Evolutionary conservation across 306 rosid genomes (phyloP).

Genomic region (Echinosophora koreensis): DNA sequence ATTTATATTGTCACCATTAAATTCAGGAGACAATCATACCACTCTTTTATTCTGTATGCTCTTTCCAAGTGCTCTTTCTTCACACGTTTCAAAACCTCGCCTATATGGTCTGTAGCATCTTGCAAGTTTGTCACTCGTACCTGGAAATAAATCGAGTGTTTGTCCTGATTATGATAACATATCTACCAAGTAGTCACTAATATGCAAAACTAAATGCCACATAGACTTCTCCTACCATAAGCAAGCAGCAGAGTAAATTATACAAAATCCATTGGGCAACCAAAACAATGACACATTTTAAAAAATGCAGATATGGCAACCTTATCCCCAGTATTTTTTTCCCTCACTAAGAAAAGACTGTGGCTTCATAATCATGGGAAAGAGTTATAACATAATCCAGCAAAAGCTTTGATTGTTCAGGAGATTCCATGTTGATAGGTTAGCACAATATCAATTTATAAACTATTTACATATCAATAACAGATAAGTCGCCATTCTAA

Average conservation of each 20-base stretch:
- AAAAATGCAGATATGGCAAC: background rate
- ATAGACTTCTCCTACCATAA: background rate
- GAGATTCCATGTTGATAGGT: background rate
- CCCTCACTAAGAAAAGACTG: background rate
- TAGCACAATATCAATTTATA: background rate
- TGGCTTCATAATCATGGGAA: background rate
- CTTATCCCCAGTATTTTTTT: no score
- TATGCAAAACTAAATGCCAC: slow-evolving; percentile 28
- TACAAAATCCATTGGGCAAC: slow-evolving; percentile 1
- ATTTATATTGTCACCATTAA: slow-evolving; percentile 7
- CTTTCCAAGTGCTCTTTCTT: slow-evolving; percentile 84
- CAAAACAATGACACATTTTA: background rate
- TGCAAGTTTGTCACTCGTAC: slow-evolving; percentile 94
- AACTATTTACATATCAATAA: slow-evolving; percentile 11
- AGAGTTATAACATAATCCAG: background rate
- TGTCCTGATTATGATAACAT: background rate
- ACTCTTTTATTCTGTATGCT: slow-evolving; percentile 82
- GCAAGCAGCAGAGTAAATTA: slow-evolving; percentile 14
- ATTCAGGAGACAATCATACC: slow-evolving; percentile 60
- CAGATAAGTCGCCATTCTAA: background rate
- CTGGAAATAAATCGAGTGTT: slow-evolving; percentile 50
- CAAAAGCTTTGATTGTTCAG: background rate
- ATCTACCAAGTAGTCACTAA: background rate
- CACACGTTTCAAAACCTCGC: slow-evolving; percentile 95
- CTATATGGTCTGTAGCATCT: slow-evolving; percentile 95